These are phyloP conservation scores for Botrytis deweyae DNA, from an alignment of 2,329 filamentous ascomycete genomes.

Conservation along the genomic window DNA sequence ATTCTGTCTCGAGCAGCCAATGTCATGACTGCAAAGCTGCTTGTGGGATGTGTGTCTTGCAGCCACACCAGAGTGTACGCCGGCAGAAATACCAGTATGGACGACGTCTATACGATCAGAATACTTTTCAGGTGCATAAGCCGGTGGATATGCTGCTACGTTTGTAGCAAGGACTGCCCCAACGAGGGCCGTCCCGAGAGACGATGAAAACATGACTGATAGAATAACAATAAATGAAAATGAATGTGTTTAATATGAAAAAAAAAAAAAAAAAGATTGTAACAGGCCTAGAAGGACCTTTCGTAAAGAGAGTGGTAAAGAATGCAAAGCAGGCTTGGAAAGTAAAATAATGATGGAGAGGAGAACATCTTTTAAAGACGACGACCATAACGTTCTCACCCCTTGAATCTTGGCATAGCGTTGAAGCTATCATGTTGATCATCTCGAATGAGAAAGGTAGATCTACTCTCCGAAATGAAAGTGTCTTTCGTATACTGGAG, in stretches of 20 bases:
- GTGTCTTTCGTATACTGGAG: conserved; percentile 13
- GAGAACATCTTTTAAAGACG: conserved; percentile 19
- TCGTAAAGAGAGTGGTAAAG: conserved; percentile 20
- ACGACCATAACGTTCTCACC: background rate
- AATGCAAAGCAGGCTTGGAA: conserved; percentile 14
- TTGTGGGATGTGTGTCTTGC: background rate
- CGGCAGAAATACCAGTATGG: background rate
- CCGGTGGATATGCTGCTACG: conserved; percentile 13
- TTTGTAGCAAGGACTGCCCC: conserved; percentile 20
- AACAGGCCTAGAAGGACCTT: conserved; percentile 19
- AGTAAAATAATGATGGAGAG: conserved; percentile 5
- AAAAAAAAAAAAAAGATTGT: conserved; percentile 11
- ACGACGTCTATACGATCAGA: background rate
- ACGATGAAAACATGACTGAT: conserved; percentile 17
- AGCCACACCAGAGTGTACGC: background rate
- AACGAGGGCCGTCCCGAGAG: conserved; percentile 20
- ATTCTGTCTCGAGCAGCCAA: conserved; percentile 21
- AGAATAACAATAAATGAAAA: conserved; percentile 12
- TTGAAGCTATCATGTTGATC: conserved; percentile 12
- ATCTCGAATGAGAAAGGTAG: conserved; percentile 6
- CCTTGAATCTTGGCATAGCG: background rate
- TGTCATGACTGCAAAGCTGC: conserved; percentile 16
- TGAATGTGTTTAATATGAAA: conserved; percentile 4
- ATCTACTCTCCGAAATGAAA: conserved; percentile 19
- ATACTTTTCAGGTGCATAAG: conserved; percentile 5